Conservation (phyloP, 2,329 filamentous ascomycete species). For the Neofusicoccum cordaticola region DNA sequence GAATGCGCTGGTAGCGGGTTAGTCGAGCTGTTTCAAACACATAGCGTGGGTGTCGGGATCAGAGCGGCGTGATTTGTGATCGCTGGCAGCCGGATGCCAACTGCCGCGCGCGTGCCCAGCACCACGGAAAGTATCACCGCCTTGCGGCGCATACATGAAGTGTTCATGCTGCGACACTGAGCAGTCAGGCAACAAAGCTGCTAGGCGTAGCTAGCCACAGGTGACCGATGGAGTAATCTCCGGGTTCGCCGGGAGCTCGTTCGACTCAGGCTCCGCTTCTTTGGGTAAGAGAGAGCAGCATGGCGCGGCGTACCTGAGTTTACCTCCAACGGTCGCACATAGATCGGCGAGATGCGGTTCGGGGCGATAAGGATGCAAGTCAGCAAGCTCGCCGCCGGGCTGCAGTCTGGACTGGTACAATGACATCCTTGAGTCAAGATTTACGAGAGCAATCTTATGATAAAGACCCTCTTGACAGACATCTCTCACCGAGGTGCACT, state of each 20-base stretch:
- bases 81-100: neutral
- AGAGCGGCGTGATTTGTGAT: conserved; percentile 24
- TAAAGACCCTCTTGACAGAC: neutral
- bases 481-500: neutral
- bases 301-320: neutral
- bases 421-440: neutral
- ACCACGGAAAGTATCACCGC: neutral
- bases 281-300: neutral
- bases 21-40: conserved; percentile 72
- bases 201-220: neutral
- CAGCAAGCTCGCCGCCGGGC: neutral
- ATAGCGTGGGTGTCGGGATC: conserved; percentile 68
- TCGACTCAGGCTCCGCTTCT: neutral
- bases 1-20: conserved; percentile 69
- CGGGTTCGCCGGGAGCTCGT: neutral
- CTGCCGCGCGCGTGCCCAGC: neutral
- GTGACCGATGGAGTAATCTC: neutral
- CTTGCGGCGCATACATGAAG: neutral
- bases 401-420: neutral
- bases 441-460: neutral
- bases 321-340: neutral
- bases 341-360: neutral
- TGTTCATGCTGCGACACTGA: neutral
- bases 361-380: neutral
- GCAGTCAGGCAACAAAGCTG: neutral